Conservation (phyloP, 1,284 basidiomycete species). For the Veloboletus limbatus region DNA sequence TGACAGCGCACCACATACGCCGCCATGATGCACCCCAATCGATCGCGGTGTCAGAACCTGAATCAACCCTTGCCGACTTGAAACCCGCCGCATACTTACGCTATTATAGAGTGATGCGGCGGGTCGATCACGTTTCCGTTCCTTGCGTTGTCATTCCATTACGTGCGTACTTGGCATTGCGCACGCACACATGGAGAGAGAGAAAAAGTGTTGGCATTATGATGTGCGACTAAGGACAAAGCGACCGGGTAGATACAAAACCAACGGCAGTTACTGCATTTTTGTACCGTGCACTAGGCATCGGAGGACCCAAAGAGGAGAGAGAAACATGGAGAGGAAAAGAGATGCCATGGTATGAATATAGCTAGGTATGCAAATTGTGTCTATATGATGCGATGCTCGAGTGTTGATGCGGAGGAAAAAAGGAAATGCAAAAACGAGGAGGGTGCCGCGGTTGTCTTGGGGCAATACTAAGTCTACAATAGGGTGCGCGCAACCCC, state of each 20-base stretch:
- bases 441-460: too few species aligned
- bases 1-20: too few species aligned
- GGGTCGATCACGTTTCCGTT: too few species aligned
- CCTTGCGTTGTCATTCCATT: too few species aligned
- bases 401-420: conserved; percentile 22
- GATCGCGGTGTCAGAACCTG: too few species aligned
- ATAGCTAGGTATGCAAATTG: conserved; percentile 34
- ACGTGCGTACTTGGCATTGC: too few species aligned
- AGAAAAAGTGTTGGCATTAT: conserved; percentile 23
- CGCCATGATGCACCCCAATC: too few species aligned
- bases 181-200: too few species aligned
- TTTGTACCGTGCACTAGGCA: conserved; percentile 21
- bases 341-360: conserved; percentile 36
- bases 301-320: conserved; percentile 18
- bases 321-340: conserved; percentile 1
- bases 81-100: too few species aligned
- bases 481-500: conserved; percentile 9
- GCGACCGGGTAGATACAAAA: conserved; percentile 31
- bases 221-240: conserved; percentile 30
- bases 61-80: too few species aligned
- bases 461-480: too few species aligned
- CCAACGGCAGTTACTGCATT: conserved; percentile 4
- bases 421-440: conserved; percentile 10
- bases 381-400: conserved; percentile 35
- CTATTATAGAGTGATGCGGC: too few species aligned